Base-by-base conservation (phyloP, 257 asterid species). In the Misopates orontium region DNA sequence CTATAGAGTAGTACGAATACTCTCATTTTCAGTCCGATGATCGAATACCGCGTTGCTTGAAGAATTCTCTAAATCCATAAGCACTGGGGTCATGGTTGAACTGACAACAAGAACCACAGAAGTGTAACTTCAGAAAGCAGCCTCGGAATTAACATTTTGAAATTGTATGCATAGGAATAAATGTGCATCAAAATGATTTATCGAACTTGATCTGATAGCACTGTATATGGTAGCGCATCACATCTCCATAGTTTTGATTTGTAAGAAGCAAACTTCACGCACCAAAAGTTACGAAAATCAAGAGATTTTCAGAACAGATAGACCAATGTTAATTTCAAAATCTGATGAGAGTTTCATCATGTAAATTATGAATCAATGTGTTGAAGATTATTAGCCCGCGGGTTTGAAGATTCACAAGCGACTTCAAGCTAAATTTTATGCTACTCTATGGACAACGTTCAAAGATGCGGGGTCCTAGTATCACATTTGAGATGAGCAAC, bases 11-110 rank as follows among this genome's bases (percentile, higher is more conserved):
- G 22, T 49, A 49, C 55, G 10, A 18, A 49, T 49, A 49, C 55
- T 32, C 56, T 74, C 75, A 79, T 36, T 76, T 82, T 3, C 66
- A 57, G 36, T 75, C 84, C 14, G 95, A 74, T 19, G 82, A 75
- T 68, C 50, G 77, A 12, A 90, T 68, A 40, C 82, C 87, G 41
- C 90, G 75, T 40, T 85, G 89, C 84, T 84, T 90, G 89, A 90
- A 88, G 80, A 77, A 84, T 78, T 93, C 97, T 78, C 95, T 82
- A 75, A 93, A 90, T 56, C 99, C 99, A 53, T 87, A 93, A 10
- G 83, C 74, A 65, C 97, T 88, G 58, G 66, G 67, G 21, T 86
- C 90, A 36, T 80, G 72, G 73, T 83, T 86, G 85, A 81, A 87
- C 98, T 93, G 90, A n/a, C 31, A 79, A 78, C 20, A 23, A 36